A percentile compares a stretch with the other conserved stretches of the same genome.
Conservation (phyloP, 768 basidiomycete genomes). For the Mycena capillaripes region DNA sequence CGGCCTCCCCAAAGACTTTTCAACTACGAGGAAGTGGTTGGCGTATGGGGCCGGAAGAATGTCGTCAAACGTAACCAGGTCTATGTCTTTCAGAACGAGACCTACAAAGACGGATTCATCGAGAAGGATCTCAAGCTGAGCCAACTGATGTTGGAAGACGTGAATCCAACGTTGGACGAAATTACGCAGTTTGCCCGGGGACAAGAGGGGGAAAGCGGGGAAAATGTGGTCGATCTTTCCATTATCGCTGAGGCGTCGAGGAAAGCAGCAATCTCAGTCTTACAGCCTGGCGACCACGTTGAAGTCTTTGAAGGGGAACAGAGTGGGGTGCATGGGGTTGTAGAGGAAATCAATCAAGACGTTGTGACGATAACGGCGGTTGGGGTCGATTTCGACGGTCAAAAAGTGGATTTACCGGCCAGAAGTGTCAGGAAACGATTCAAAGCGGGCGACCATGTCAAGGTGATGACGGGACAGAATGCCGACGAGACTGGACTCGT, state of each 20-base stretch:
- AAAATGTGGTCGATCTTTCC: constrained; percentile 85
- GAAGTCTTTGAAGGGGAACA: constrained; percentile 99
- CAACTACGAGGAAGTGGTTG: constrained; percentile 92
- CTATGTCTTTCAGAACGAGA: constrained; percentile 93
- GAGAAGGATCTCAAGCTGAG: constrained; percentile 95
- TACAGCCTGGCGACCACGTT: constrained; percentile 98
- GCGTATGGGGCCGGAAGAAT: constrained; percentile 84
- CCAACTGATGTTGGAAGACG: constrained; percentile 85
- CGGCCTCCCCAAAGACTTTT: constrained; percentile 94
- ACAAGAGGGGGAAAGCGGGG: constrained; percentile 77
- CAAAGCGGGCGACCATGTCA: constrained; percentile 98
- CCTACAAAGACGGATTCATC: constrained; percentile 94
- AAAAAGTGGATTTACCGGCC: constrained; percentile 88
- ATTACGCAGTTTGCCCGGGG: constrained; percentile 90
- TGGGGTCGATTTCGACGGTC: constrained; percentile 87
- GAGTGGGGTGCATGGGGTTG: constrained; percentile 91
- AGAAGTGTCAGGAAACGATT: constrained; percentile 94
- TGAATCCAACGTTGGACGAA: constrained; percentile 96
- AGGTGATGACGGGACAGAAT: constrained; percentile 97
- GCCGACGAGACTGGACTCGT: constrained; percentile 97
- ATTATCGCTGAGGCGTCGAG: constrained; percentile 93
- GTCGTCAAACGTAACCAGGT: constrained; percentile 81
- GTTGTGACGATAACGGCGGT: constrained; percentile 87
- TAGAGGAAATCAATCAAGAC: constrained; percentile 90
- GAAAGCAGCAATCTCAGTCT: constrained; percentile 90